Evolutionary conservation across 2,329 filamentous ascomycete genomes (phyloP), one percentile per base, ranked within the genome.

Genomic region (Pseudogymnoascus sp.): DNA sequence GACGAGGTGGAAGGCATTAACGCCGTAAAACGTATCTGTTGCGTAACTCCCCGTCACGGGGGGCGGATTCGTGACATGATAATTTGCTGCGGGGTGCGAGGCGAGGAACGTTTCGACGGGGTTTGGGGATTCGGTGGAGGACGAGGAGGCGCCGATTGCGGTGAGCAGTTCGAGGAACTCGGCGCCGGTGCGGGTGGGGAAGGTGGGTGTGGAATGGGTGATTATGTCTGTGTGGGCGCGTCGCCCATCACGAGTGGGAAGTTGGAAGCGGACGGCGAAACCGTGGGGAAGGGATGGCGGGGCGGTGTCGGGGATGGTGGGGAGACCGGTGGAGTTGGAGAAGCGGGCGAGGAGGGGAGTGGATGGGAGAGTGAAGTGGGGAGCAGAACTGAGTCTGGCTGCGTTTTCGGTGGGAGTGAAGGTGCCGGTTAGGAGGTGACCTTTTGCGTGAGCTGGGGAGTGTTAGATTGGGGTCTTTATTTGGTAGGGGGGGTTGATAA

Each of bases 191-290:
- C 77, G 74, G 0, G 76, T 77, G 0, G 83, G 82, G 71, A 85
- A 85, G 70, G 75, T 78, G 2, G 78, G 75, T 1, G 79, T 81
- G 1, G 78, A 81, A 71, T 85, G 82, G 0, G 76, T 72, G 60
- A 86, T 74, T 66, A 86, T 81, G 68, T 86, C 83, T 1, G 82
- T 85, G 71, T 86, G 83, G 19, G 75, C 71, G 53, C 75, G 75
- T 12, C 77, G 74, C 1, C 75, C 73, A 6, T 68, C 66, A 41
- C 72, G 63, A 3, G 72, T 69, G 38, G 70, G 64, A 2, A 82
- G 75, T 16, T 77, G 67, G 70, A 84, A 83, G 1, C 81, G 78
- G 33, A 82, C 69, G 3, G 75, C 81, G 4, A 83, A 70, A 24
- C 81, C 81, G 6, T 77, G 77, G 0, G 81, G 81, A 64, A 79